phyloP scores from a whole-genome alignment of 768 basidiomycete genomes.

The Trametes gibbosa region DNA sequence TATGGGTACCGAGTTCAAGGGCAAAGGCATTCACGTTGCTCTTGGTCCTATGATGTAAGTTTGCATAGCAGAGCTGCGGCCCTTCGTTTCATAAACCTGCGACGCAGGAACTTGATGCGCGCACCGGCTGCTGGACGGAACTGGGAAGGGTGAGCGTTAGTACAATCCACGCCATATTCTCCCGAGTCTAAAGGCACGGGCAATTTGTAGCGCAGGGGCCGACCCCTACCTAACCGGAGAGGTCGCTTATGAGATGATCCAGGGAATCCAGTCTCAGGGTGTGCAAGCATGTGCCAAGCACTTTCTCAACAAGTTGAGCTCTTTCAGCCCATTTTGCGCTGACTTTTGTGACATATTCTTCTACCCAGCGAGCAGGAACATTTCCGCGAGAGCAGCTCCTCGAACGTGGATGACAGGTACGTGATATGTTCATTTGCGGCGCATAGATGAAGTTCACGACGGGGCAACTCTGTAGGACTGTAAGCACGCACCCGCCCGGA shows the following conservation, averaged over 20 bases:
- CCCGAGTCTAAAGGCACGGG: not conserved
- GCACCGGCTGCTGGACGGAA: constrained; percentile 68
- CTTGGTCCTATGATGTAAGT: constrained; percentile 80
- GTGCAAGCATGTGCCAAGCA: constrained; percentile 89
- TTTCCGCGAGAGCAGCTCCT: constrained; percentile 49
- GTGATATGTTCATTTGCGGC: not conserved
- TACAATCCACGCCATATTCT: not conserved
- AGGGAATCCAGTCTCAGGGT: constrained; percentile 80
- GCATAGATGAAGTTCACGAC: not conserved
- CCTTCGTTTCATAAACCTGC: constrained; percentile 7
- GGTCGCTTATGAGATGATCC: constrained; percentile 70
- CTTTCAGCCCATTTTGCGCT: not conserved
- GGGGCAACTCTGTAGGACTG: not conserved
- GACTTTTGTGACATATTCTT: not conserved
- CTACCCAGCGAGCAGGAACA: constrained; percentile 55
- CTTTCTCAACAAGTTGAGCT: constrained; percentile 41
- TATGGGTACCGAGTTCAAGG: constrained; percentile 81
- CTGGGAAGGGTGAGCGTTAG: constrained; percentile 67
- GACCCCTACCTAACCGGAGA: constrained; percentile 86
- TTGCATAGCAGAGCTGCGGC: constrained; percentile 30
- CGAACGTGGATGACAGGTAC: constrained; percentile 64
- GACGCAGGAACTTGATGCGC: constrained; percentile 21
- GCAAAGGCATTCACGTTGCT: constrained; percentile 83
- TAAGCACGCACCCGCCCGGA: not conserved
- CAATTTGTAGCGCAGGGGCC: constrained; percentile 34